A percentile compares a stretch with the other conserved stretches of the same genome.
These are phyloP conservation scores for Fusarium neocosmosporiellum DNA, from an alignment of 2,329 filamentous ascomycete species.

Conservation along the genomic window DNA sequence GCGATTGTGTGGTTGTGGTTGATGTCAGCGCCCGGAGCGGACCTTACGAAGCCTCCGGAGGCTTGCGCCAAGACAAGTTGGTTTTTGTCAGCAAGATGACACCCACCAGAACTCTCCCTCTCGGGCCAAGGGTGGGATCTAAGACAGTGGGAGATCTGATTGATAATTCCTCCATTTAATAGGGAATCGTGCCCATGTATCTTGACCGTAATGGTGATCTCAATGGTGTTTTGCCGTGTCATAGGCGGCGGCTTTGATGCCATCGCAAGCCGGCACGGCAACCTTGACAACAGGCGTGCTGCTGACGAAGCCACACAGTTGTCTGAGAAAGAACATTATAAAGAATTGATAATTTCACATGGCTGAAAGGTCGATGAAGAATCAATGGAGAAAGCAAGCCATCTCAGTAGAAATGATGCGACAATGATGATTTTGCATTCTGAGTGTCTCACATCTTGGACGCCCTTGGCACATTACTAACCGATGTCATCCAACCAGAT, in stretches of 20 bases:
- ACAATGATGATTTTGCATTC: not conserved
- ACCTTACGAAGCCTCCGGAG: slow-evolving; percentile 14
- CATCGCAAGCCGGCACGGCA: not conserved
- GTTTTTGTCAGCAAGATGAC: not conserved
- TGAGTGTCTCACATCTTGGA: not conserved
- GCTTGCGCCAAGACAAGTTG: not conserved
- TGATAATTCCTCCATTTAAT: not conserved
- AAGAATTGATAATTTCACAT: not conserved
- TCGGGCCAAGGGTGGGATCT: not conserved
- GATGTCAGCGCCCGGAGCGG: not conserved
- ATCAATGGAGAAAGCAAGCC: not conserved
- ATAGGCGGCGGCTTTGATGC: not conserved
- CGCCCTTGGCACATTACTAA: not conserved
- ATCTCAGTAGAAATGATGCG: not conserved
- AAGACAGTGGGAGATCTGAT: not conserved
- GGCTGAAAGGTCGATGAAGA: not conserved
- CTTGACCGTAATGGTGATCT: not conserved
- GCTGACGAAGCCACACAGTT: not conserved
- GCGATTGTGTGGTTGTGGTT: not conserved
- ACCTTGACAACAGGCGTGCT: not conserved
- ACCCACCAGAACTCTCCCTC: not conserved
- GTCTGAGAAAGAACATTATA: not conserved
- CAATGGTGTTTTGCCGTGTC: not conserved
- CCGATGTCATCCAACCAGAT: not conserved
- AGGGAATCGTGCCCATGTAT: not conserved